A percentile compares a stretch with the other conserved stretches of the same genome.
Conservation (phyloP, 305 asterid species). For the Salvia sclarea region DNA sequence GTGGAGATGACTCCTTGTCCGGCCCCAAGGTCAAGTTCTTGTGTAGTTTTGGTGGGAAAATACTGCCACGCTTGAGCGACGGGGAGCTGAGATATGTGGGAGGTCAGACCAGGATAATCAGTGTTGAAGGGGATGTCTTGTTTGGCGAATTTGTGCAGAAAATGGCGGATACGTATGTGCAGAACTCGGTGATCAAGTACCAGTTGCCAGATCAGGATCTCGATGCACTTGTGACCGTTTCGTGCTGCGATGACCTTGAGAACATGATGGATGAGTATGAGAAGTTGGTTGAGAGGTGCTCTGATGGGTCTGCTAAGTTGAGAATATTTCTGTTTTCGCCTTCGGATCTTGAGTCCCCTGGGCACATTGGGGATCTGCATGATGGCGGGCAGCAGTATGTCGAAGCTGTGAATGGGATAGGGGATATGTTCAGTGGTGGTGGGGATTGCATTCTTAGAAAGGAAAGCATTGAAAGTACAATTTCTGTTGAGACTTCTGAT, state of each 20-base stretch:
- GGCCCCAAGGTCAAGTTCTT: slow-evolving; percentile 76
- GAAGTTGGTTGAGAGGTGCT: slow-evolving; percentile 66
- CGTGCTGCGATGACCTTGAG: slow-evolving; percentile 88
- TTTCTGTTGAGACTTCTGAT: slow-evolving; percentile 68
- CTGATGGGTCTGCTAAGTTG: slow-evolving; percentile 82
- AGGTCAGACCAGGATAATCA: slow-evolving; percentile 90
- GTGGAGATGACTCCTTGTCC: slow-evolving; percentile 59
- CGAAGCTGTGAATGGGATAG: slow-evolving; percentile 89
- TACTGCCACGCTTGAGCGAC: slow-evolving; percentile 84
- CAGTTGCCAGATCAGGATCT: slow-evolving; percentile 97
- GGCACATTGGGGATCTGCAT: slow-evolving; percentile 54
- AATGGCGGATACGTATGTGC: slow-evolving; percentile 56
- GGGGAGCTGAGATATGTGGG: slow-evolving; percentile 86
- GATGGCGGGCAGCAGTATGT: slow-evolving; percentile 79
- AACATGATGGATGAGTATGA: slow-evolving; percentile 98
- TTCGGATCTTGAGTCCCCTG: slow-evolving; percentile 54
- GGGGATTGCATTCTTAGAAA: slow-evolving; percentile 55
- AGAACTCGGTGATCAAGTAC: slow-evolving; percentile 71
- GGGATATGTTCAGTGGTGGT: slow-evolving; percentile 46
- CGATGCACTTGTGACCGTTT: slow-evolving; percentile 90
- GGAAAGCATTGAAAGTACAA: slow-evolving; percentile 68
- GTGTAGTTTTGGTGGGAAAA: slow-evolving; percentile 96
- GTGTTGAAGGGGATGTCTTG: slow-evolving; percentile 62
- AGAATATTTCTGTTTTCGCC: slow-evolving; percentile 81
- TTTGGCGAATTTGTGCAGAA: slow-evolving; percentile 63